phyloP scores from a whole-genome alignment of 2,329 filamentous ascomycete genomes.

The Alternaria sp. region DNA sequence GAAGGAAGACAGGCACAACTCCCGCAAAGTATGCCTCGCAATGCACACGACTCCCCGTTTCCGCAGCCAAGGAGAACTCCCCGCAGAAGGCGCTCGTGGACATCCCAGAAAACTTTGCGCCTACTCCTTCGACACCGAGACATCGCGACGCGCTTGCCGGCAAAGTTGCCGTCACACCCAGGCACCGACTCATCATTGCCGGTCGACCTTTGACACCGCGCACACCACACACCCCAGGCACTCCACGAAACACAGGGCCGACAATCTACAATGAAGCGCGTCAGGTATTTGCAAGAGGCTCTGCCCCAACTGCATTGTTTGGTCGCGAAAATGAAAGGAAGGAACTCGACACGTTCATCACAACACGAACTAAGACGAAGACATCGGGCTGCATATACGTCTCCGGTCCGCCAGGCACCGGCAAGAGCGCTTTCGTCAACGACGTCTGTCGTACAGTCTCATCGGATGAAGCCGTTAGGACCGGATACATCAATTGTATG shows the following conservation, averaged over 20 bases:
- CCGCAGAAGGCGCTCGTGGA: slow-evolving; percentile 57
- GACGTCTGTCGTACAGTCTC: slow-evolving; percentile 74
- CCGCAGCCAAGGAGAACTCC: slow-evolving; percentile 58
- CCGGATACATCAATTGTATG: slow-evolving; percentile 94
- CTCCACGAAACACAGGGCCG: slow-evolving; percentile 70
- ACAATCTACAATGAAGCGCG: slow-evolving; percentile 89
- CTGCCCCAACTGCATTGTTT: slow-evolving; percentile 76
- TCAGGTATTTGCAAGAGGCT: slow-evolving; percentile 84
- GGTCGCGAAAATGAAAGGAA: slow-evolving; percentile 76
- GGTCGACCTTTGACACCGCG: slow-evolving; percentile 79
- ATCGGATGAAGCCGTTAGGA: slow-evolving; percentile 64
- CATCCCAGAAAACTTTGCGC: slow-evolving; percentile 58
- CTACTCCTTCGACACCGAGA: slow-evolving; percentile 74
- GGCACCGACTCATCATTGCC: slow-evolving; percentile 81
- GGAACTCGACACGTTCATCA: slow-evolving; percentile 75
- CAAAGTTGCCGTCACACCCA: slow-evolving; percentile 77
- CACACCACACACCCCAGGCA: slow-evolving; percentile 78
- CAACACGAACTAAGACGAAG: slow-evolving; percentile 66
- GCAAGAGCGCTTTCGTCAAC: slow-evolving; percentile 92
- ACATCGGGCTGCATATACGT: slow-evolving; percentile 89
- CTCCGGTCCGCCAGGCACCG: slow-evolving; percentile 93
- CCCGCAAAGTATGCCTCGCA: slow-evolving; percentile 60
- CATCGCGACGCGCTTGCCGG: slow-evolving; percentile 80
- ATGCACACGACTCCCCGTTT: slow-evolving; percentile 54
- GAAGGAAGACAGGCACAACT: slow-evolving; percentile 44